Evolutionary conservation across 2,329 filamentous ascomycete genomes (phyloP), one percentile per base, ranked within the genome.

Genomic region (Coniochaeta sp.): DNA sequence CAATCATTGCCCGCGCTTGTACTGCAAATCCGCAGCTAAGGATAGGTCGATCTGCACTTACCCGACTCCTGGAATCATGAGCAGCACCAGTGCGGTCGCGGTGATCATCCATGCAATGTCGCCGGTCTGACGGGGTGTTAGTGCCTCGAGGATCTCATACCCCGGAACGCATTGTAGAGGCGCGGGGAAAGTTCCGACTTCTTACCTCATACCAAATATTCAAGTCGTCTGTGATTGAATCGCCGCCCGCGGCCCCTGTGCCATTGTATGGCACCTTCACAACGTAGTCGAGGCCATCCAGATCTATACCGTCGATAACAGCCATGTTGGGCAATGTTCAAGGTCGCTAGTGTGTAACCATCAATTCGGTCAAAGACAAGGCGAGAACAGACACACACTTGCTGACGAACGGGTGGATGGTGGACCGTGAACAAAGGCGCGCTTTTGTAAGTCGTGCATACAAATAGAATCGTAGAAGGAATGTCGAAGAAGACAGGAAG

Each of bases 41-140:
- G 36, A 36, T 24, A 12, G 17, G 34, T 14, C n/a, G 43, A 19
- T 50, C 58, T 60, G 52, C 62, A 75, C 80, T 71, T 74, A 83
- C 69, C 90, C 92, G 67, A 96, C 91, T 66, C 92, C 92, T 2
- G 92, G 92, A 76, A 96, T 91, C 92, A 96, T 96, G 67, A 96
- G 85, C 67, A 96, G 78, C 58, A 96, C 91, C 59, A 96, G 81
- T 7, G 90, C 91, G 1, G 91, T 92, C 31, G 89, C 81, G 22
- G 85, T 89, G 67, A 96, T 85, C 76, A 96, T 86, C 89, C 89
- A 96, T 60, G 86, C 88, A 65, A 96, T 89, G 77, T 96, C 90
- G 70, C 91, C 91, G 62, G 87, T 80, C 88, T 91, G 66, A 5
- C 19, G 17, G 70, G 67, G 64, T 63, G 67, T 71, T 62, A 70